These are phyloP conservation scores for Fusarium verticillioides DNA, from an alignment of 2,329 filamentous ascomycete genomes.

Conservation along the genomic window DNA sequence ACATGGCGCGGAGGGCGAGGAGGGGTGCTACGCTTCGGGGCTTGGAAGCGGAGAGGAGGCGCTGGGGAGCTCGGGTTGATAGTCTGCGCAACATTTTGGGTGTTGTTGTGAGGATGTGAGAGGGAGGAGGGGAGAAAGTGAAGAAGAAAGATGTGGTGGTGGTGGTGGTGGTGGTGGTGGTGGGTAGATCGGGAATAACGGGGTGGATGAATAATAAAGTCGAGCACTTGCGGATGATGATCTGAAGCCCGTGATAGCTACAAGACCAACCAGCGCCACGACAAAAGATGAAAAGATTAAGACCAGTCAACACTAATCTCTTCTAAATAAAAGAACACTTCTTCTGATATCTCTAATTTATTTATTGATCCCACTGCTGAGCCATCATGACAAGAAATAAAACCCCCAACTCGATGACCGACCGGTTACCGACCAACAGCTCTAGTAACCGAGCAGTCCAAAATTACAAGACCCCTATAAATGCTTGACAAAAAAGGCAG, in stretches of 20 bases:
- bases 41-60: conserved; percentile 38
- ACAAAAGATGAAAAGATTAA: background rate
- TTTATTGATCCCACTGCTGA: background rate
- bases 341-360: background rate
- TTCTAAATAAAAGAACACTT: background rate
- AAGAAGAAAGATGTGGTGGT: background rate
- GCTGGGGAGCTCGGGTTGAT: conserved; percentile 47
- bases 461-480: background rate
- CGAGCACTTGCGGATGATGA: background rate
- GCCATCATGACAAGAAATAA: background rate
- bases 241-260: conserved; percentile 19
- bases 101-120: background rate
- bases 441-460: conserved; percentile 18
- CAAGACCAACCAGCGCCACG: background rate
- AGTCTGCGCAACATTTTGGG: conserved; percentile 49
- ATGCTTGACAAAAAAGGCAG: conserved; percentile 10
- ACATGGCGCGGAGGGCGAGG: conserved; percentile 46
- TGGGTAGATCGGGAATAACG: conserved; percentile 23
- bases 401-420: conserved; percentile 31
- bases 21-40: conserved; percentile 33
- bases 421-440: conserved; percentile 29
- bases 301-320: fast-evolving
- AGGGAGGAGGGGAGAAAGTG: background rate
- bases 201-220: conserved; percentile 40
- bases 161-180: background rate